Conservation (phyloP, 192 early-diverging fungal genomes). For the Ambispora gerdemannii region DNA sequence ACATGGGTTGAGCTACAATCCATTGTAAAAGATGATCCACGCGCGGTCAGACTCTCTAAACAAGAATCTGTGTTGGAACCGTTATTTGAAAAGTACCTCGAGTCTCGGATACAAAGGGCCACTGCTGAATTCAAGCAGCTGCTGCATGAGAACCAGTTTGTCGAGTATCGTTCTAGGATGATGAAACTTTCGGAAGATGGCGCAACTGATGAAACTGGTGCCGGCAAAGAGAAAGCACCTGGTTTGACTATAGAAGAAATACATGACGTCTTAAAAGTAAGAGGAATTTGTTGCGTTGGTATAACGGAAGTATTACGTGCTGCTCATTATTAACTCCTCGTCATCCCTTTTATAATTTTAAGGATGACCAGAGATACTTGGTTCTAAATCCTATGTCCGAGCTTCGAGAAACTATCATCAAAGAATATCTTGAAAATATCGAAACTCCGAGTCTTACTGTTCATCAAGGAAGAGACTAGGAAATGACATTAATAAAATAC, state of each 20-base stretch:
- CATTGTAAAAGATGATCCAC: constrained; percentile 40
- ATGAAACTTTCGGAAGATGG: constrained; percentile 48
- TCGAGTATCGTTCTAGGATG: constrained; percentile 50
- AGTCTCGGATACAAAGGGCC: constrained; percentile 35
- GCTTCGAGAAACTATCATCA: constrained; percentile 44
- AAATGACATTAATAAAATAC: not conserved
- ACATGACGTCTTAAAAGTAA: constrained; percentile 47
- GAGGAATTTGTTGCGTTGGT: constrained; percentile 11
- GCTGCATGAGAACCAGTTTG: constrained; percentile 52
- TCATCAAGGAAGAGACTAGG: constrained; percentile 21
- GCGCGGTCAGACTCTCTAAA: constrained; percentile 36
- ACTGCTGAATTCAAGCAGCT: constrained; percentile 39
- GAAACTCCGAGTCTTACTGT: constrained; percentile 25
- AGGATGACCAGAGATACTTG: constrained; percentile 55
- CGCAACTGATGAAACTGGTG: constrained; percentile 37
- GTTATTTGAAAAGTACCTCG: constrained; percentile 41
- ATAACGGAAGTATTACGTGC: not conserved
- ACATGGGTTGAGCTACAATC: constrained; percentile 40
- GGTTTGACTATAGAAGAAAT: constrained; percentile 44
- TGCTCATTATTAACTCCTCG: not conserved
- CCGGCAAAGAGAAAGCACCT: constrained; percentile 30
- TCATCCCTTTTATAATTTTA: not conserved
- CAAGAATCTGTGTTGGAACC: constrained; percentile 28
- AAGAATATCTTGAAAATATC: constrained; percentile 38
- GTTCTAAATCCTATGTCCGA: constrained; percentile 39